These are phyloP conservation scores for Ascochyta lentis DNA, from an alignment of 2,329 filamentous ascomycete species.

Conservation along the genomic window DNA sequence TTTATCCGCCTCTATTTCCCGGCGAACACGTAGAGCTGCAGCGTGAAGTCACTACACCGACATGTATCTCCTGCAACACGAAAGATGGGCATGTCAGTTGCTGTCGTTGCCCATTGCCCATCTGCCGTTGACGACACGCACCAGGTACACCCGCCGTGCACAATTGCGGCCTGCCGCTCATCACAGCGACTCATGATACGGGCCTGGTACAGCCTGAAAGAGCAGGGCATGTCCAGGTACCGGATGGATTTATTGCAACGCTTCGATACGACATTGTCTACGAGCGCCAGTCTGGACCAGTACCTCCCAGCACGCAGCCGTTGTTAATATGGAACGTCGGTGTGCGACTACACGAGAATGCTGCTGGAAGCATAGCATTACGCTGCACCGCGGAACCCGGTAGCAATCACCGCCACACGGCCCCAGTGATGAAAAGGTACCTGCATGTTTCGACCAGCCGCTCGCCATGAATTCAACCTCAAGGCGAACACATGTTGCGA, in stretches of 20 bases:
- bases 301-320: not conserved
- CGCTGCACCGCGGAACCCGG: not conserved
- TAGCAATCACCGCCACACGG: not conserved
- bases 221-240: constrained; percentile 2
- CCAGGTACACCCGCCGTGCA: constrained; percentile 5
- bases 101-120: not conserved
- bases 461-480: not conserved
- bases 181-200: constrained; percentile 12
- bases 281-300: constrained; percentile 1
- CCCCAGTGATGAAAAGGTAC: not conserved
- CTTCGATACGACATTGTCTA: constrained; percentile 20
- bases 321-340: constrained; percentile 7
- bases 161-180: constrained; percentile 14
- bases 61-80: not conserved
- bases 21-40: constrained; percentile 7
- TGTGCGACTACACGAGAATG: not conserved
- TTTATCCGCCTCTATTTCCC: constrained; percentile 9
- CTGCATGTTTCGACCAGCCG: not conserved
- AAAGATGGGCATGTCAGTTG: not conserved
- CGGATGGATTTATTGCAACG: constrained; percentile 20
- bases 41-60: not conserved
- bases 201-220: constrained; percentile 1
- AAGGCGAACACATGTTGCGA: constrained; percentile 3
- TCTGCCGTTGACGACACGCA: constrained; percentile 8
- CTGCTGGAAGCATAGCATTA: not conserved